Conservation (phyloP, 345 rosid genomes). For the Stellera chamaejasme region DNA sequence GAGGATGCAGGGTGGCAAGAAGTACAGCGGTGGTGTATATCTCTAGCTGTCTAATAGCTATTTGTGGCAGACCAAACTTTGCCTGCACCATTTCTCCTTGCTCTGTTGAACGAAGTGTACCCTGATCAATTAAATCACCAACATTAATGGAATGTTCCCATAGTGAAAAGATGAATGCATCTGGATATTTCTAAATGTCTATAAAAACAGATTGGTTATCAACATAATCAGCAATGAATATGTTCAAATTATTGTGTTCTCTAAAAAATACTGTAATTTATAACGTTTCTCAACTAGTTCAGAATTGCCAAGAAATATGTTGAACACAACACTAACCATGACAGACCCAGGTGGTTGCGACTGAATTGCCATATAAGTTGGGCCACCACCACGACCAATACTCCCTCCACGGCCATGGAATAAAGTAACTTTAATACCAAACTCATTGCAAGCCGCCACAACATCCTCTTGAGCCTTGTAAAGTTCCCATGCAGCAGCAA, state of each 20-base stretch:
- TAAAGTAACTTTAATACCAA: constrained; percentile 77
- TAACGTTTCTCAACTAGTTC: neutral
- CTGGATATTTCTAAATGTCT: too few species aligned
- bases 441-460: constrained; percentile 87
- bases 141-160: constrained; percentile 4
- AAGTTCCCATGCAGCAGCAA: constrained; percentile 98
- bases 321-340: constrained; percentile 49
- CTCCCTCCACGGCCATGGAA: constrained; percentile 99
- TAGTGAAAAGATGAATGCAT: neutral
- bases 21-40: constrained; percentile 95
- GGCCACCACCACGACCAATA: constrained; percentile 98
- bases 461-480: constrained; percentile 99
- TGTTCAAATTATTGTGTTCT: neutral
- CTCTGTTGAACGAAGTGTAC: constrained; percentile 90
- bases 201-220: too few species aligned
- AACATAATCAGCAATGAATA: too few species aligned
- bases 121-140: constrained; percentile 35
- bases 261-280: neutral
- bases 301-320: neutral
- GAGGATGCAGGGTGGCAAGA: constrained; percentile 81
- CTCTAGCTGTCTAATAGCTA: constrained; percentile 89
- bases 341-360: constrained; percentile 99
- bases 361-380: constrained; percentile 92
- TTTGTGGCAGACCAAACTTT: constrained; percentile 88
- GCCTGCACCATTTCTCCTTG: constrained; percentile 99